Base-by-base conservation (phyloP, 805 yeast genomes). In the Candida lessepsii region DNA sequence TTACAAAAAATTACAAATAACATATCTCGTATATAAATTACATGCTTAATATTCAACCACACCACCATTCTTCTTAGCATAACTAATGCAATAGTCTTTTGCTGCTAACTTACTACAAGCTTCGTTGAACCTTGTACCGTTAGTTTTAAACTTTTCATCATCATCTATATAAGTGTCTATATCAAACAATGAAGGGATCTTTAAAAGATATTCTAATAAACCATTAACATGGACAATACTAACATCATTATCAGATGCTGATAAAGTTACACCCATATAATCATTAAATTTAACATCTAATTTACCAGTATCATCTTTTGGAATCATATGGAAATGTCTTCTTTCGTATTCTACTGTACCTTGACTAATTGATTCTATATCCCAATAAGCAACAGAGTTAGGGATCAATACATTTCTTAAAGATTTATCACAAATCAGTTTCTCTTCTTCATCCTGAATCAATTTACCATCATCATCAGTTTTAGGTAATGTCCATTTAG, bases 331-430 rank as follows among this genome's bases (percentile, higher is more conserved):
- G 38, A 45, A 50, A 24, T 28, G 37, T 17, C 41, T 39, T 19
- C 44, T 42, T n/a, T 29, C 28, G 24, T 50, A 54, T 11, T 34
- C 29, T 4, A 44, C 36, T 5, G 38, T 33, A 20, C 50, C 48
- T 15, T 46, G 42, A 5, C 34, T 25, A 20, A 56, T 41, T 15
- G 58, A 47, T 25, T 46, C 41, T 18, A 52, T 35, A 17, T 45
- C 50, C 66, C 65, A 62, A 24, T 44, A 49, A 2, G 59, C 53
- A 21, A 62, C 52, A 3, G 62, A 58, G 47, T 61, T 61, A 2
- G 67, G 67, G 23, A 61, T 60, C 34, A 62, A 50, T 3, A 58
- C 66, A 19, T 53, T 56, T 41, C 56, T 53, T 9, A 53, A 49
- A 29, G 46, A 49, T 24, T 46, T 42, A 24, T 47, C 48, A 46